Percentiles rank a stretch among this genome's conserved stretches.
phyloP scores from a whole-genome alignment of 73 alveolate species.

The Symbiodinium natans region DNA sequence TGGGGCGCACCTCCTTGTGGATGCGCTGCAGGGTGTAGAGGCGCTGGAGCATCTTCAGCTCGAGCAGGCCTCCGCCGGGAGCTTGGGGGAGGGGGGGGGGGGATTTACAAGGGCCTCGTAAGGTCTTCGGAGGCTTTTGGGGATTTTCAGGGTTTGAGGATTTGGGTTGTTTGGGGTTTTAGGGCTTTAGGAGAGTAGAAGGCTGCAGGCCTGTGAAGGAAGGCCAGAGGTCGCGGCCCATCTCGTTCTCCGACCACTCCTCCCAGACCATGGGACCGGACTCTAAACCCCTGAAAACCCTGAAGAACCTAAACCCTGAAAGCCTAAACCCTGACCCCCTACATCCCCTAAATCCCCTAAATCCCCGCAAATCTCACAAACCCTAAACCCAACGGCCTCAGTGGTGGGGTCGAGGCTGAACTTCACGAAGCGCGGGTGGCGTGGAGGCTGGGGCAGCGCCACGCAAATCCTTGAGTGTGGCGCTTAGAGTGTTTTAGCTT shows the following conservation, averaged over 20 bases:
- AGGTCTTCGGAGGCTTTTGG: too few species aligned
- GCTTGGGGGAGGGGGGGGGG: too few species aligned
- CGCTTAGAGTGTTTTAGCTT: too few species aligned
- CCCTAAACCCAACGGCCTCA: background rate
- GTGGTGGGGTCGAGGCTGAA: conserved; percentile 28
- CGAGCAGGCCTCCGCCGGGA: conserved; percentile 26
- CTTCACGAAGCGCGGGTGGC: conserved; percentile 83
- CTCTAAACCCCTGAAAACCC: too few species aligned
- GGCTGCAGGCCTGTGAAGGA: conserved; percentile 72
- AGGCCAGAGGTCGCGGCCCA: conserved; percentile 88
- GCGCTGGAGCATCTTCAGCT: conserved; percentile 36
- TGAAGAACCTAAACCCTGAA: background rate
- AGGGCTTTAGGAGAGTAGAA: too few species aligned
- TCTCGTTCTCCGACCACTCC: conserved; percentile 87
- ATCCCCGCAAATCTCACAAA: too few species aligned
- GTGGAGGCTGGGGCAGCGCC: conserved; percentile 90
- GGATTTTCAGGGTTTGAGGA: too few species aligned
- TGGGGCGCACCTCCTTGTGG: conserved; percentile 89
- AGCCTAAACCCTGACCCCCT: too few species aligned
- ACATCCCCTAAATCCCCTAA: background rate
- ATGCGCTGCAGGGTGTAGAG: conserved; percentile 80
- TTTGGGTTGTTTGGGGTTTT: too few species aligned
- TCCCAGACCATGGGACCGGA: background rate
- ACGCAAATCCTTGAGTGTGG: conserved; percentile 1
- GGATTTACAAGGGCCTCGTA: too few species aligned